Conservation (phyloP, 176 grass and related monocot genomes). For the Dactylis glomerata region DNA sequence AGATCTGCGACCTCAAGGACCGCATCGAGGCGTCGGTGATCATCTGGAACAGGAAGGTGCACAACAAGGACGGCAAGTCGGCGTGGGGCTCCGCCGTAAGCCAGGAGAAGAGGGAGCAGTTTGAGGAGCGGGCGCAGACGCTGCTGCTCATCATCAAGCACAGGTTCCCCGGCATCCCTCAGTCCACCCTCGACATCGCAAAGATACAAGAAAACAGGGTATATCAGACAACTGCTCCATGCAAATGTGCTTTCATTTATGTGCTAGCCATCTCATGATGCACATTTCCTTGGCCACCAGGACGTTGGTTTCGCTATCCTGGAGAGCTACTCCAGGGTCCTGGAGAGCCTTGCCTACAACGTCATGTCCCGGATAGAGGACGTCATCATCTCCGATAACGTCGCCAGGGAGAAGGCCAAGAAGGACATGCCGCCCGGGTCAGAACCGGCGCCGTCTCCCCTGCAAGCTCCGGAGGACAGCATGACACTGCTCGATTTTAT, state of each 20-base stretch:
- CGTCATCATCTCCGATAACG: slow-evolving; percentile 60
- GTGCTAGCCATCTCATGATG: not conserved
- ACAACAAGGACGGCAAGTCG: slow-evolving; percentile 90
- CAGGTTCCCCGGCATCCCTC: slow-evolving; percentile 85
- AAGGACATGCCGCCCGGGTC: slow-evolving; percentile 15
- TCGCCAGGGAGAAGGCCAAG: slow-evolving; percentile 41
- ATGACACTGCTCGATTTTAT: slow-evolving; percentile 81
- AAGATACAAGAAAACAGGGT: slow-evolving; percentile 98
- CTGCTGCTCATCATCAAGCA: slow-evolving; percentile 92
- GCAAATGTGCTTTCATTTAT: too few species aligned
- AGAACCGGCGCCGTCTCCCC: not conserved
- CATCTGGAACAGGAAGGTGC: slow-evolving; percentile 99
- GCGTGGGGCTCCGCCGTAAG: slow-evolving; percentile 76
- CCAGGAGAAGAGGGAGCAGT: slow-evolving; percentile 95
- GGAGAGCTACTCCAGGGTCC: slow-evolving; percentile 93
- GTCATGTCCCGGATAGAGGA: slow-evolving; percentile 91
- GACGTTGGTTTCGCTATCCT: slow-evolving; percentile 84
- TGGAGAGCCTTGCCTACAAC: slow-evolving; percentile 88
- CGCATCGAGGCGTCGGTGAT: slow-evolving; percentile 94
- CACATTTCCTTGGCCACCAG: slow-evolving; percentile 6
- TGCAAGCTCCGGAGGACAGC: slow-evolving; percentile 23
- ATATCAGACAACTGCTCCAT: not conserved
- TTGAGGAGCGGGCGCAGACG: slow-evolving; percentile 95
- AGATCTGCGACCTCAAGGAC: slow-evolving; percentile 96
- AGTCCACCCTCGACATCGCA: slow-evolving; percentile 82